phyloP scores from a whole-genome alignment of 108 stramenopile species.

The Halocafeteria seosinensis region DNA sequence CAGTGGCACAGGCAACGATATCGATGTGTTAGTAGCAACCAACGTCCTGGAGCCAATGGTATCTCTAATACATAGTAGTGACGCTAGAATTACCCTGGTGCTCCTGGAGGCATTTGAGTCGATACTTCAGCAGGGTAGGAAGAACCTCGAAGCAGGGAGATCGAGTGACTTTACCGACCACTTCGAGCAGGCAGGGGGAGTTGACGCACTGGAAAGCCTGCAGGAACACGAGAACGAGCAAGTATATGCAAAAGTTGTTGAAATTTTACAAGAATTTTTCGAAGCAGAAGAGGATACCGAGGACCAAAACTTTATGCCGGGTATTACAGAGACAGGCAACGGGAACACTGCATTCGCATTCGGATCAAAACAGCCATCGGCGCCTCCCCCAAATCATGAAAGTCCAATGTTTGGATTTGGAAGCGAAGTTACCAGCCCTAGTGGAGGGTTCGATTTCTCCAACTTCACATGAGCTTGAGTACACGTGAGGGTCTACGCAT shows the following conservation, averaged over 20 bases:
- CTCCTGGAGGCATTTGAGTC: not conserved
- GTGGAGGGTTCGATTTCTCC: not conserved
- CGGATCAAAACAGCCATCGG: too few relatives aligned
- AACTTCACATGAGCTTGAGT: too few relatives aligned
- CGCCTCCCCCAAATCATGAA: too few relatives aligned
- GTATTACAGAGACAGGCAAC: too few relatives aligned
- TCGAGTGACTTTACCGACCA: not conserved
- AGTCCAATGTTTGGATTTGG: too few relatives aligned
- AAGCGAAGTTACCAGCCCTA: too few relatives aligned
- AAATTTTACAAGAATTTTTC: not conserved
- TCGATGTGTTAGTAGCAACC: slow-evolving; percentile 13
- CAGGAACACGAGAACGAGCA: not conserved
- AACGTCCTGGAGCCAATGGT: not conserved
- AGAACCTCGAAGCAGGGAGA: not conserved
- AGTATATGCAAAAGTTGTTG: not conserved
- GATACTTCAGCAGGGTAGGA: not conserved
- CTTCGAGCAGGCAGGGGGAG: not conserved
- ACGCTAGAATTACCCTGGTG: not conserved
- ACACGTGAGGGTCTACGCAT: too few relatives aligned
- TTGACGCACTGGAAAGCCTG: not conserved
- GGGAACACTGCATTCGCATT: not conserved
- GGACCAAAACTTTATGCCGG: not conserved
- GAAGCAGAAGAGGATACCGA: not conserved
- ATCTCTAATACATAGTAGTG: not conserved
- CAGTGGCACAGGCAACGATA: slow-evolving; percentile 33